These are phyloP conservation scores for Neoboletus brunneissimus DNA, from an alignment of 768 basidiomycete genomes.

Conservation along the genomic window DNA sequence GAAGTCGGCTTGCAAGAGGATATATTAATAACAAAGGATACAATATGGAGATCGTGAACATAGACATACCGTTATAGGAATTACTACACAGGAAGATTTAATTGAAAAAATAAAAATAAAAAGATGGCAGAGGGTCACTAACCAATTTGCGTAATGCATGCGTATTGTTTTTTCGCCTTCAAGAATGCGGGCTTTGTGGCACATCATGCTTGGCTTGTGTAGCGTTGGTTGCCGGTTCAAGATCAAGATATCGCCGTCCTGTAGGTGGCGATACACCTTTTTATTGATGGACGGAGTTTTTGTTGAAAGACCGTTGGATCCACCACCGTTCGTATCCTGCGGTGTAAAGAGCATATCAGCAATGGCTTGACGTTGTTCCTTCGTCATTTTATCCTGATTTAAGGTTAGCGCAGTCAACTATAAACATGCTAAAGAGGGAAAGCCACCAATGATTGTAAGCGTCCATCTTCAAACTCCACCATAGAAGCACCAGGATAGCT, in stretches of 20 bases:
- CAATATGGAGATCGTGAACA: constrained; percentile 3
- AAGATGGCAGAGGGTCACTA: constrained; percentile 26
- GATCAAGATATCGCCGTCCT: constrained; percentile 92
- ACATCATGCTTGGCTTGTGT: constrained; percentile 99
- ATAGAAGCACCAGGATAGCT: constrained; percentile 90
- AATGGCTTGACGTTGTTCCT: constrained; percentile 90
- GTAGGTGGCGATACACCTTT: constrained; percentile 94
- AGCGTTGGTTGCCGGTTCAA: constrained; percentile 97
- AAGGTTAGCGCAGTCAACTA: constrained; percentile 4
- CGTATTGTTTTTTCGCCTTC: constrained; percentile 98
- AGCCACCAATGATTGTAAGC: constrained; percentile 72
- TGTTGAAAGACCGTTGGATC: constrained; percentile 62
- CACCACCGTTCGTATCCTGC: constrained; percentile 56
- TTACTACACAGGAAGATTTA: constrained; percentile 54
- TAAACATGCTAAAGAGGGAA: not conserved
- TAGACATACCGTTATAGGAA: constrained; percentile 84
- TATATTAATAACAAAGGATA: constrained; percentile 6
- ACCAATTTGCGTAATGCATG: constrained; percentile 99
- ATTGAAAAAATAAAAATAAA: constrained; percentile 1
- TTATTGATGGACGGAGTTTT: constrained; percentile 84
- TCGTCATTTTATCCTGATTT: constrained; percentile 72
- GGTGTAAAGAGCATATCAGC: constrained; percentile 95
- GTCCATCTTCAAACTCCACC: constrained; percentile 95
- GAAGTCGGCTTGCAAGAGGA: constrained; percentile 64
- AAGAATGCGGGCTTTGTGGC: constrained; percentile 86